Conservation (phyloP, 371 early-diverging fungal genomes). For the Choanephora cucurbitarum region DNA sequence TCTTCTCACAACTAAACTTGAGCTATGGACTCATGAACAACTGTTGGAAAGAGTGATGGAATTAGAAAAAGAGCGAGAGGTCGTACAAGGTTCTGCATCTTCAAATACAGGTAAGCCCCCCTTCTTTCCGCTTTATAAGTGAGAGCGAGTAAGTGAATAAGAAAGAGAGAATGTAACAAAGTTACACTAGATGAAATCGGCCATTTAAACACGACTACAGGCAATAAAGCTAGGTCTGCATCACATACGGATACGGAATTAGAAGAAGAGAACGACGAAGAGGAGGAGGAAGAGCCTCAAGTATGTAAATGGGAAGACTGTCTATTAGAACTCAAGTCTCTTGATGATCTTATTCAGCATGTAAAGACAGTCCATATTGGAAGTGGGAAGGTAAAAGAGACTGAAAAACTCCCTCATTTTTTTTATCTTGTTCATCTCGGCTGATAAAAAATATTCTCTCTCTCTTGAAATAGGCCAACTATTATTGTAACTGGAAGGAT, state of each 20-base stretch:
- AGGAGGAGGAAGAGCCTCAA: constrained; percentile 26
- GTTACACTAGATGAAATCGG: constrained; percentile 22
- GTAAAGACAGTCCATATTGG: constrained; percentile 65
- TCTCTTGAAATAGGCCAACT: constrained; percentile 48
- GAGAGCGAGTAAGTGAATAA: constrained; percentile 11
- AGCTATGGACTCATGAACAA: constrained; percentile 27
- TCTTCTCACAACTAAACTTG: constrained; percentile 15
- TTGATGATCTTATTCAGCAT: constrained; percentile 58
- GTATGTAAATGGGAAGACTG: constrained; percentile 64
- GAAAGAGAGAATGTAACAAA: background rate
- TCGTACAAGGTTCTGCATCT: constrained; percentile 7
- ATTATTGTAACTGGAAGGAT: constrained; percentile 75
- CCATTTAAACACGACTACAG: background rate
- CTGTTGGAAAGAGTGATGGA: constrained; percentile 26
- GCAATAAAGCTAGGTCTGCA: constrained; percentile 19
- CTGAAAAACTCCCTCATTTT: no score
- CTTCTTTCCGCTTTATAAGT: no score
- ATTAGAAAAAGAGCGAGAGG: constrained; percentile 30
- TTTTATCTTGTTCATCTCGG: no score
- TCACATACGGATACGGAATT: constrained; percentile 19
- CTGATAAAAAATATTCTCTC: no score
- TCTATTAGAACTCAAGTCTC: constrained; percentile 36
- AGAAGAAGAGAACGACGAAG: constrained; percentile 29
- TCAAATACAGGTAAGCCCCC: constrained; percentile 2
- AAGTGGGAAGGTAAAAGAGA: constrained; percentile 67